Percentiles rank a stretch among this genome's conserved stretches.
Conservation (phyloP, 768 basidiomycete genomes). For the Cyclocybe aegerita region DNA sequence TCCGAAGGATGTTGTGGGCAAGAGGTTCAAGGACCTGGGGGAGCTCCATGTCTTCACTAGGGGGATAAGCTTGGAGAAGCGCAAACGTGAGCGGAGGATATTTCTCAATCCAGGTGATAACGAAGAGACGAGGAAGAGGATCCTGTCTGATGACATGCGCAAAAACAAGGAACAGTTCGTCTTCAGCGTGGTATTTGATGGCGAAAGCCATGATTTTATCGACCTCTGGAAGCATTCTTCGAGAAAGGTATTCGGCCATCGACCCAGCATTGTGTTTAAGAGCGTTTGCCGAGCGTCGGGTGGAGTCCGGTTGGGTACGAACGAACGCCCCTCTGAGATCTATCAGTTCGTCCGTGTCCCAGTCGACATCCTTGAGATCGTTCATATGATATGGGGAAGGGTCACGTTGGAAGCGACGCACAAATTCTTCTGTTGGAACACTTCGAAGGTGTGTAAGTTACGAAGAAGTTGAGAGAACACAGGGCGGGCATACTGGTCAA, state of each 20-base stretch:
- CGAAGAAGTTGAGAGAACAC: not conserved
- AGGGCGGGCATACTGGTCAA: constrained; percentile 53
- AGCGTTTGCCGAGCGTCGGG: constrained; percentile 9
- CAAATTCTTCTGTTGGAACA: constrained; percentile 44
- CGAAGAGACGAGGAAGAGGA: constrained; percentile 25
- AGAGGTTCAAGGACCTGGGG: constrained; percentile 29
- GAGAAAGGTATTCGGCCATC: constrained; percentile 23
- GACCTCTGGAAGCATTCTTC: constrained; percentile 26
- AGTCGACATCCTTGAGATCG: constrained; percentile 39
- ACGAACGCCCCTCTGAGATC: constrained; percentile 31
- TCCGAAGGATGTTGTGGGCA: constrained; percentile 36
- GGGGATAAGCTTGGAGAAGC: constrained; percentile 47
- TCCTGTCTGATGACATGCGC: constrained; percentile 29
- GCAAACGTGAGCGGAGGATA: constrained; percentile 56
- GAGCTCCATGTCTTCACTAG: constrained; percentile 33
- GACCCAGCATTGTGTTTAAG: constrained; percentile 24
- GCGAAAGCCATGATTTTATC: constrained; percentile 40
- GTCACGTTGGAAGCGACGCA: constrained; percentile 47
- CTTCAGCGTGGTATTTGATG: constrained; percentile 51
- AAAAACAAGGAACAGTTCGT: constrained; percentile 55
- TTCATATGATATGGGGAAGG: constrained; percentile 40
- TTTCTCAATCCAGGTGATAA: constrained; percentile 43
- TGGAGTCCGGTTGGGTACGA: constrained; percentile 18
- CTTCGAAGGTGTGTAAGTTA: constrained; percentile 21
- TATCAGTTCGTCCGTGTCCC: constrained; percentile 27